Percentiles rank a stretch among this genome's conserved stretches.
Conservation (phyloP, 2,329 filamentous ascomycete species). For the Aspergillus pseudoterreus region DNA sequence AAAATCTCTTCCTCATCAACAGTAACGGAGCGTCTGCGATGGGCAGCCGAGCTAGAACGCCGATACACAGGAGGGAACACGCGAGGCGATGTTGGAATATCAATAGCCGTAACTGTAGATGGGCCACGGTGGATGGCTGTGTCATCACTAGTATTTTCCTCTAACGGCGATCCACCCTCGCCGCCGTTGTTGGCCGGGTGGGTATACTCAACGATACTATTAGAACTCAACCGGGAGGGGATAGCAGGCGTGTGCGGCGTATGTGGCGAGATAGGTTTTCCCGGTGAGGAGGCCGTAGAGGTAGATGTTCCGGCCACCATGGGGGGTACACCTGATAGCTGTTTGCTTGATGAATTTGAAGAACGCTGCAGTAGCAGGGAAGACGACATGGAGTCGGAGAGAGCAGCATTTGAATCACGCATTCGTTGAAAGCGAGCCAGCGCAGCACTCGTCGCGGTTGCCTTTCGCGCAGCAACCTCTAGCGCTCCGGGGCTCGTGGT, state of each 20-base stretch:
- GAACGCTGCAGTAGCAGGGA: conserved; percentile 82
- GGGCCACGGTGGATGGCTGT: conserved; percentile 28
- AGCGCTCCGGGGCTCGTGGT: conserved; percentile 55
- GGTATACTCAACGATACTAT: conserved; percentile 73
- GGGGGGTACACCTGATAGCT: conserved; percentile 61
- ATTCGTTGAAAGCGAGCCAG: conserved; percentile 83
- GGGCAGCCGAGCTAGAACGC: conserved; percentile 44
- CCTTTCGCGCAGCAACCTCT: conserved; percentile 69
- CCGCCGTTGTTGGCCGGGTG: conserved; percentile 34
- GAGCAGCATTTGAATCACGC: conserved; percentile 79
- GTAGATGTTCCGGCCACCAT: conserved; percentile 64
- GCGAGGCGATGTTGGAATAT: conserved; percentile 47
- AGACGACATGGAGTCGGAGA: conserved; percentile 91
- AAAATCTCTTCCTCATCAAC: conserved; percentile 45
- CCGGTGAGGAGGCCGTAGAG: conserved; percentile 83
- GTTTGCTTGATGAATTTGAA: conserved; percentile 72
- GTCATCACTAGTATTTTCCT: conserved; percentile 36
- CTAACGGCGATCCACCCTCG: conserved; percentile 29
- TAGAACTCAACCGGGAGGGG: conserved; percentile 86
- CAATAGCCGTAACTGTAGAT: conserved; percentile 42
- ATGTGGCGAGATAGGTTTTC: conserved; percentile 83
- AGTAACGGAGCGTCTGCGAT: conserved; percentile 31
- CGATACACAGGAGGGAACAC: conserved; percentile 39
- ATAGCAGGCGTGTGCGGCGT: conserved; percentile 92
- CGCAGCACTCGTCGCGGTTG: conserved; percentile 74